These are phyloP conservation scores for Microdochium paspali DNA, from an alignment of 2,329 filamentous ascomycete genomes.

Conservation along the genomic window DNA sequence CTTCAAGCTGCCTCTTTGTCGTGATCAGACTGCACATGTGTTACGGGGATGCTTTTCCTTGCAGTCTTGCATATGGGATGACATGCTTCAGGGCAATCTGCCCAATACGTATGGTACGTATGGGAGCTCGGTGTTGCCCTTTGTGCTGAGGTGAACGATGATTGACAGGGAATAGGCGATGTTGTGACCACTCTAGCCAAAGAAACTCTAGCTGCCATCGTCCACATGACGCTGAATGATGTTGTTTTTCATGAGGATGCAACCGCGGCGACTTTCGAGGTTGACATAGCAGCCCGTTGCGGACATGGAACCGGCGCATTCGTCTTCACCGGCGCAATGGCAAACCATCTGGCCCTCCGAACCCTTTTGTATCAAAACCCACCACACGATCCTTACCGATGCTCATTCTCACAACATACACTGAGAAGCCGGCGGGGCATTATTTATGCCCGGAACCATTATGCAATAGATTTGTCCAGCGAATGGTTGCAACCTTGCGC, in stretches of 20 bases:
- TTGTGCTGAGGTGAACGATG: too few species aligned
- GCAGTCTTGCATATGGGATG: too few species aligned
- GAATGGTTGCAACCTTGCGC: constrained; percentile 65
- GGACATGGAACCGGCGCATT: constrained; percentile 71
- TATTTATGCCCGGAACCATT: constrained; percentile 61
- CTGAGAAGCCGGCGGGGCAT: constrained; percentile 58
- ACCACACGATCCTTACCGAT: constrained; percentile 74
- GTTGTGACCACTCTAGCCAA: constrained; percentile 63
- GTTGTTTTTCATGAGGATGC: constrained; percentile 77
- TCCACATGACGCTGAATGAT: constrained; percentile 65
- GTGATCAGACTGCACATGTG: too few species aligned
- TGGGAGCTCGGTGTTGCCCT: too few species aligned
- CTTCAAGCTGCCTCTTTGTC: too few species aligned
- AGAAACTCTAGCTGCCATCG: constrained; percentile 74
- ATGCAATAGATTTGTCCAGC: constrained; percentile 55
- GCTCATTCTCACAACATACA: constrained; percentile 67
- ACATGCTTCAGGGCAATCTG: too few species aligned
- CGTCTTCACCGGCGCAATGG: constrained; percentile 88
- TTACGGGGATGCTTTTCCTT: too few species aligned
- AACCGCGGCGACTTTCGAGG: constrained; percentile 68
- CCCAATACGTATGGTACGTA: too few species aligned
- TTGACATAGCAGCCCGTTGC: constrained; percentile 61
- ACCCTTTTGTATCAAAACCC: constrained; percentile 70
- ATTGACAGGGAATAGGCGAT: too few species aligned
- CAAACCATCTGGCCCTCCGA: constrained; percentile 78